Evolutionary conservation across 2,329 filamentous ascomycete species (phyloP).

Genomic region (Chaetomium olivaceum): DNA sequence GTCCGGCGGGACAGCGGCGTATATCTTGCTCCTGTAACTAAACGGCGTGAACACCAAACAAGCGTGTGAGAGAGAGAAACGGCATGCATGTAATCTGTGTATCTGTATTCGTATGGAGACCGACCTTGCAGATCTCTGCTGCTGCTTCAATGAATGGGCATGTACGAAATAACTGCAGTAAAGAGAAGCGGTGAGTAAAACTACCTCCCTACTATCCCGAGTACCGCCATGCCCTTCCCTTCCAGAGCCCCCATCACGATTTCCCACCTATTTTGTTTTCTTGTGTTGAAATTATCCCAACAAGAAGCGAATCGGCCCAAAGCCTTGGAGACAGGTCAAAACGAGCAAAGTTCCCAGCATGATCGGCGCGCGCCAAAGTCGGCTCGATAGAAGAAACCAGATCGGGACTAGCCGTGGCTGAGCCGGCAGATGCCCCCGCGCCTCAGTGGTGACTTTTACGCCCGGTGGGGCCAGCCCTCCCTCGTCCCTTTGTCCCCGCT

Average conservation of each 20-base stretch:
- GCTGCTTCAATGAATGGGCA: not conserved
- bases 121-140: not conserved
- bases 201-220: not conserved
- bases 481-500: not conserved
- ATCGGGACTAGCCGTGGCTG: slow-evolving; percentile 31
- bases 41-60: slow-evolving; percentile 1
- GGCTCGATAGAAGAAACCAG: slow-evolving; percentile 24
- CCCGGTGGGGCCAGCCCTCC: slow-evolving; percentile 9
- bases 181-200: not conserved
- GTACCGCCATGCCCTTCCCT: not conserved
- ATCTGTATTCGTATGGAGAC: not conserved
- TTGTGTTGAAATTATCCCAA: not conserved
- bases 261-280: not conserved
- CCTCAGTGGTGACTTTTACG: slow-evolving; percentile 28
- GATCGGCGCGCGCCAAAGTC: slow-evolving; percentile 23
- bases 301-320: not conserved
- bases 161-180: no score
- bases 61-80: not conserved
- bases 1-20: slow-evolving; percentile 9
- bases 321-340: slow-evolving; percentile 4
- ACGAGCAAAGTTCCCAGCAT: slow-evolving; percentile 22
- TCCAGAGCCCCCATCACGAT: not conserved
- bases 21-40: slow-evolving; percentile 21
- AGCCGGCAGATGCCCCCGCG: slow-evolving; percentile 23
- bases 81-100: not conserved